Conservation (phyloP, 192 early-diverging fungal species). For the Chytriomyces confervae region DNA sequence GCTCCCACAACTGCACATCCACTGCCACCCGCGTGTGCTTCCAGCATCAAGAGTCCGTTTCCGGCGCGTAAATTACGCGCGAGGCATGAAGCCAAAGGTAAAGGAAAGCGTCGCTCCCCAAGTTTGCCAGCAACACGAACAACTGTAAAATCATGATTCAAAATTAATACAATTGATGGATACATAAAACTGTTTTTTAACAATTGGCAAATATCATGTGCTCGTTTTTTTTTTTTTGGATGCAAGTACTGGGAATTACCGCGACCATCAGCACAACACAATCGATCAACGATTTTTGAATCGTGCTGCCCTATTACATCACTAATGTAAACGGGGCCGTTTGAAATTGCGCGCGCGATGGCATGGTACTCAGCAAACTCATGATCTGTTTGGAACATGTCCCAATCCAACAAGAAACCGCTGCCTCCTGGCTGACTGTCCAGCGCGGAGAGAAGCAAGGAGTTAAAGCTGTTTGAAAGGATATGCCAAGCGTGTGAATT, state of each 20-base stretch:
- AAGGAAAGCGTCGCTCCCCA: too few species aligned
- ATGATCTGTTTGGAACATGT: slow-evolving; percentile 26
- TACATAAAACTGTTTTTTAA: too few species aligned
- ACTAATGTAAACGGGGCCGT: slow-evolving; percentile 15
- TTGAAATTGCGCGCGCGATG: slow-evolving; percentile 15
- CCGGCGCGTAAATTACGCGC: background rate
- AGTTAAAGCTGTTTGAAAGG: slow-evolving; percentile 12
- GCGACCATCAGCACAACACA: background rate
- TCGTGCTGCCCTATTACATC: slow-evolving; percentile 14
- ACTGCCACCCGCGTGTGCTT: slow-evolving; percentile 4
- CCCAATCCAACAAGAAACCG: slow-evolving; percentile 19
- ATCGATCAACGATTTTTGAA: background rate
- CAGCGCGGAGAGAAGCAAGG: background rate
- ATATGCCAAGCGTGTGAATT: slow-evolving; percentile 33
- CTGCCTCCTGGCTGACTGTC: background rate
- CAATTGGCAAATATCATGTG: too few species aligned
- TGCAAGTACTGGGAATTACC: too few species aligned
- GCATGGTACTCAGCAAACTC: slow-evolving; percentile 16
- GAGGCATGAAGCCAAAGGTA: too few species aligned
- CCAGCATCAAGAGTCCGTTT: background rate
- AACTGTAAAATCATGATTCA: too few species aligned
- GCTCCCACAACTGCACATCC: slow-evolving; percentile 6
- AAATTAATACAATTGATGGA: too few species aligned
- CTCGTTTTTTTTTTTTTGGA: too few species aligned
- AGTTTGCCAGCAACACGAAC: too few species aligned